Evolutionary conservation across 371 early-diverging fungal genomes (phyloP).

Genomic region (Umbelopsis sp.): DNA sequence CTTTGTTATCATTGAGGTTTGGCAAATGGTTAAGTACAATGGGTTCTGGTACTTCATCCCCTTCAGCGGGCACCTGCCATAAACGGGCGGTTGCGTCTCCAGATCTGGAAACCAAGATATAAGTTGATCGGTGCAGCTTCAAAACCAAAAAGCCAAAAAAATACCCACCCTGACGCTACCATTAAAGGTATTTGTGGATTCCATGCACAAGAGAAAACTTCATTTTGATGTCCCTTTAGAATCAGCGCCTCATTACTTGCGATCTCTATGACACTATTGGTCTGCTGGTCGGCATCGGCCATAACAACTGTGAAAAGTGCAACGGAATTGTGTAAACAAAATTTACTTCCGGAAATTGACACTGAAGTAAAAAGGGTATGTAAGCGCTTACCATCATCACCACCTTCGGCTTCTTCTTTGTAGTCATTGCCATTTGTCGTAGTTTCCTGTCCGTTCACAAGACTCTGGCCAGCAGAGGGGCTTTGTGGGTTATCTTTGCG

Average conservation of each 20-base stretch:
- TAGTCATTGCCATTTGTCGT: conserved; percentile 22
- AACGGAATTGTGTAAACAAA: background rate
- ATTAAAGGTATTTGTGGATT: conserved; percentile 68
- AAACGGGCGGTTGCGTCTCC: conserved; percentile 88
- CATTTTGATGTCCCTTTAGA: conserved; percentile 71
- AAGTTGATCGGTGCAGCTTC: background rate
- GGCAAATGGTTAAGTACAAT: conserved; percentile 66
- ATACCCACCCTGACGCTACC: conserved; percentile 82
- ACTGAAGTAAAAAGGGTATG: background rate
- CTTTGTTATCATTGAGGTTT: conserved; percentile 54
- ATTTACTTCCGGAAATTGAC: background rate
- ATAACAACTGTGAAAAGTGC: conserved; percentile 1
- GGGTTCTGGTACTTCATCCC: conserved; percentile 39
- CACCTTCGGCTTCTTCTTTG: conserved; percentile 25
- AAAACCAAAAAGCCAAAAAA: background rate
- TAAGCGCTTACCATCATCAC: conserved; percentile 21
- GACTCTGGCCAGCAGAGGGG: conserved; percentile 23
- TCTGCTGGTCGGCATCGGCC: conserved; percentile 11
- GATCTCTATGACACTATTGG: conserved; percentile 11
- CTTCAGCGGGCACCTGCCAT: conserved; percentile 68
- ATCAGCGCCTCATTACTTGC: conserved; percentile 19
- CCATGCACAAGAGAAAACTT: conserved; percentile 88
- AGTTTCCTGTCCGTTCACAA: conserved; percentile 21
- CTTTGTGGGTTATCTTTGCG: conserved; percentile 28
- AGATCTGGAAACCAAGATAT: conserved; percentile 43